Conservation (phyloP, 169 alveolate species). For the Eimeria falciformis region DNA sequence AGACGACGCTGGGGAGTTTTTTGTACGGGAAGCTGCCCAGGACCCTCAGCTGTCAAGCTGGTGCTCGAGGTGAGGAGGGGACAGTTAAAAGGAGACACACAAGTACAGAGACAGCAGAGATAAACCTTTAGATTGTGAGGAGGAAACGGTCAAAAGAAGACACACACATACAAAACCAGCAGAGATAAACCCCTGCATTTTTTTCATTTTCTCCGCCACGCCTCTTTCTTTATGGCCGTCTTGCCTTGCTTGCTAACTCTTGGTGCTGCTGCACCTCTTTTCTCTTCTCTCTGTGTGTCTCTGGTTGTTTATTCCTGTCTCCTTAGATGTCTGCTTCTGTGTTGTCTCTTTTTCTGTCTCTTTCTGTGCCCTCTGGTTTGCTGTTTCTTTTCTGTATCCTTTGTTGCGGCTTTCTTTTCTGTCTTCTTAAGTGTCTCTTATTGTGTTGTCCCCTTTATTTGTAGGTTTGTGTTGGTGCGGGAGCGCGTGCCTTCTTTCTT, state of each 20-base stretch:
- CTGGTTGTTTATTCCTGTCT: background rate
- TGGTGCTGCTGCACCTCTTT: background rate
- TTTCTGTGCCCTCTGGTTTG: no score
- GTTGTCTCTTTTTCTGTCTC: no score
- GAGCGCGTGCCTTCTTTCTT: slow-evolving; percentile 25
- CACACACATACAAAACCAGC: no score
- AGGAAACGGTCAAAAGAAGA: no score
- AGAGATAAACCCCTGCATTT: no score
- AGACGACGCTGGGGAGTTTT: slow-evolving; percentile 25
- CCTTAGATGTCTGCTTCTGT: background rate
- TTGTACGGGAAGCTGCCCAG: slow-evolving; percentile 21
- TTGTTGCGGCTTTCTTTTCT: background rate
- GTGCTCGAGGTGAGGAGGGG: slow-evolving; percentile 20
- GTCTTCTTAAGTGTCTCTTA: background rate
- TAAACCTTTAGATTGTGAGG: no score
- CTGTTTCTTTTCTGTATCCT: no score
- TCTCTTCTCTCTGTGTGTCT: background rate
- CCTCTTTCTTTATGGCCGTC: background rate
- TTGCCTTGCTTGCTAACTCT: background rate
- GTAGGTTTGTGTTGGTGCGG: slow-evolving; percentile 34
- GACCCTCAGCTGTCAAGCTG: slow-evolving; percentile 40
- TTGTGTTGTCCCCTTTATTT: background rate
- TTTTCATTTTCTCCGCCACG: no score
- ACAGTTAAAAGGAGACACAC: background rate
- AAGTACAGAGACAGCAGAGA: background rate